A percentile compares a stretch with the other conserved stretches of the same genome.
phyloP scores from a whole-genome alignment of 2,329 filamentous ascomycete genomes.

The Phialocephala sp. region DNA sequence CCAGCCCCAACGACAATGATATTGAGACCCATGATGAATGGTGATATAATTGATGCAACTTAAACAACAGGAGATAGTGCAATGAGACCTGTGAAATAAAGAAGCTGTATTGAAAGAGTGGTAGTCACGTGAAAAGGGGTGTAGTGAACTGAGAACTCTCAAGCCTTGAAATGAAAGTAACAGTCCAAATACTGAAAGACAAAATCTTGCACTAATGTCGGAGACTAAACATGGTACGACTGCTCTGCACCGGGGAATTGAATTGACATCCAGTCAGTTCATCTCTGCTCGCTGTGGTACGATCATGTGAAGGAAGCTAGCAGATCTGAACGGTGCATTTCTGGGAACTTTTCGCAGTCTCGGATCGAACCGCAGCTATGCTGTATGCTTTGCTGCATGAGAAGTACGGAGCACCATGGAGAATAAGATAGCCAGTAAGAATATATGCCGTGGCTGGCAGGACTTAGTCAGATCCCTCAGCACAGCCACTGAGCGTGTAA shows the following conservation, averaged over 20 bases:
- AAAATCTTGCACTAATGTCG: slow-evolving; percentile 1
- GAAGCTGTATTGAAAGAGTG: background rate
- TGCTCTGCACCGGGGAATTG: background rate
- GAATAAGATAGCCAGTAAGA: background rate
- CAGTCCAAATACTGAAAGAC: slow-evolving; percentile 5
- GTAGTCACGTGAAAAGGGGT: background rate
- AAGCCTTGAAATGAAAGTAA: slow-evolving; percentile 7
- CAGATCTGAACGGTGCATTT: background rate
- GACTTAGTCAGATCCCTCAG: slow-evolving; percentile 1
- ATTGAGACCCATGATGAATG: slow-evolving; percentile 8
- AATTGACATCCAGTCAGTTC: background rate
- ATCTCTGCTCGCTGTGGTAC: background rate
- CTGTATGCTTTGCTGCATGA: background rate
- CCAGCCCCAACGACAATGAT: slow-evolving; percentile 10
- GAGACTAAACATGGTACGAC: slow-evolving; percentile 6
- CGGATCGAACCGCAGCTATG: background rate
- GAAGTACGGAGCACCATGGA: background rate
- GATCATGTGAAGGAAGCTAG: background rate
- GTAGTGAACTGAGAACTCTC: background rate
- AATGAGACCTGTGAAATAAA: background rate
- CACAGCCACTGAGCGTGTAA: background rate
- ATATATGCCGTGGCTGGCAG: background rate
- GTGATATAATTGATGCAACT: background rate
- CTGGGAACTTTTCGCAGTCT: background rate
- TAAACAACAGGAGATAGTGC: background rate